phyloP scores from a whole-genome alignment of 2,329 filamentous ascomycete species.

The Aureobasidium uvarum region DNA sequence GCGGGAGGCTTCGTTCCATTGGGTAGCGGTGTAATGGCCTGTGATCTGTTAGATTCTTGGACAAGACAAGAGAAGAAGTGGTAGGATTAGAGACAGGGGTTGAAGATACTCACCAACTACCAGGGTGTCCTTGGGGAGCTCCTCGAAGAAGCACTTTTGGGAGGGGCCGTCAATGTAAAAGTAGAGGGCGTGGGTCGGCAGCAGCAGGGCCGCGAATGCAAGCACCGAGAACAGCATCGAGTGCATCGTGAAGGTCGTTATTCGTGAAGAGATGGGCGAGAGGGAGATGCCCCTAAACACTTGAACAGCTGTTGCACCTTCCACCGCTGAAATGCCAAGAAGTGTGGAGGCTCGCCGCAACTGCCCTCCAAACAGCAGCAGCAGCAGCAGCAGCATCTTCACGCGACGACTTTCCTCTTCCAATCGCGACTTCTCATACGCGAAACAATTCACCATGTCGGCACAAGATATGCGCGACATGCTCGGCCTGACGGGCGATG shows the following conservation, averaged over 20 bases:
- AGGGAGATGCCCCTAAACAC: conserved; percentile 7
- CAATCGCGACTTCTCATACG: neutral
- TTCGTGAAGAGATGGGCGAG: neutral
- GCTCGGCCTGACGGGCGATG: conserved; percentile 70
- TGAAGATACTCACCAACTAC: conserved; percentile 68
- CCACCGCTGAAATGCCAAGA: conserved; percentile 1
- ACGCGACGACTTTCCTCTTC: neutral
- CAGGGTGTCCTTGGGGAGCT: conserved; percentile 93
- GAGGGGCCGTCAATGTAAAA: conserved; percentile 87
- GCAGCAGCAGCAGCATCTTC: neutral
- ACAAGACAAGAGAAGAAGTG: neutral
- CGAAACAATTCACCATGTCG: conserved; percentile 27
- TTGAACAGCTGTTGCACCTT: conserved; percentile 8
- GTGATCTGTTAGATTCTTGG: conserved; percentile 3
- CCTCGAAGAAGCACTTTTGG: conserved; percentile 97
- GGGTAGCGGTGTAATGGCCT: conserved; percentile 83
- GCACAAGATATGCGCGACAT: conserved; percentile 75
- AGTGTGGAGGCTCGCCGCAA: conserved; percentile 12
- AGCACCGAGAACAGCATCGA: conserved; percentile 26
- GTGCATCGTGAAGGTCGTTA: conserved; percentile 22
- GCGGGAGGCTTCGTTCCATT: conserved; percentile 65
- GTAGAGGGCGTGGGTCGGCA: conserved; percentile 77
- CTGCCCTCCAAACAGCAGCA: neutral
- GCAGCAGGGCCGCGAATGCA: conserved; percentile 40
- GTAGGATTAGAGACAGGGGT: neutral